Evolutionary conservation across 768 basidiomycete genomes (phyloP).

Genomic region (Calvatia gigantea): DNA sequence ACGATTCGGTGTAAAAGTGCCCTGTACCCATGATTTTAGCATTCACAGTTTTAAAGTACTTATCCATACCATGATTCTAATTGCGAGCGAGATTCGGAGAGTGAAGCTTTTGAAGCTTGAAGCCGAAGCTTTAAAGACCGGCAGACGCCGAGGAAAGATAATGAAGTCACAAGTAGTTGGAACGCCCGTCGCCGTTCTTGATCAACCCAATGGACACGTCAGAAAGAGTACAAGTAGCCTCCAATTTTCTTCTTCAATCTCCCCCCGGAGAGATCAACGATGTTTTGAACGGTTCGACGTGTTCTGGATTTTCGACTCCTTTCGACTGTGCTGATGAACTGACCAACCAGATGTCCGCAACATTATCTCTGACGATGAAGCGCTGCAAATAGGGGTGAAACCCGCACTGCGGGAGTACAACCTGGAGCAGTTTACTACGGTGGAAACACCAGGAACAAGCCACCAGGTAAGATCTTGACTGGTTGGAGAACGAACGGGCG

Average conservation of each 20-base stretch:
- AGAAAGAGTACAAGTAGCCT: conserved; percentile 69
- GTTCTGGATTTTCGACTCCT: neutral
- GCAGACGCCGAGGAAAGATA: conserved; percentile 3
- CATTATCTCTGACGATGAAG: conserved; percentile 84
- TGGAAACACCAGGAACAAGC: conserved; percentile 72
- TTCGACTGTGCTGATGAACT: conserved; percentile 13
- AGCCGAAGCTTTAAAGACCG: too few relatives aligned
- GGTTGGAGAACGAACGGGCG: too few relatives aligned
- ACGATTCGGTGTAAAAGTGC: conserved; percentile 21
- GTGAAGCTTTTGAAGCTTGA: too few relatives aligned
- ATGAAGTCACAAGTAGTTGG: conserved; percentile 11
- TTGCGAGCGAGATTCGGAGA: too few relatives aligned
- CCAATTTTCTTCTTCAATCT: conserved; percentile 80
- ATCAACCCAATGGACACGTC: conserved; percentile 46
- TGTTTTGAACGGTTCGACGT: conserved; percentile 76
- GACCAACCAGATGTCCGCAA: conserved; percentile 71
- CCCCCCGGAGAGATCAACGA: conserved; percentile 98
- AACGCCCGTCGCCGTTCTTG: conserved; percentile 3
- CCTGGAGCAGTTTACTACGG: conserved; percentile 80
- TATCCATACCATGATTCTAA: neutral
- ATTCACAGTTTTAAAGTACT: conserved; percentile 7
- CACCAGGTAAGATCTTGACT: conserved; percentile 59
- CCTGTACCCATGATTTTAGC: conserved; percentile 12
- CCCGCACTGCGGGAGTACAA: conserved; percentile 86
- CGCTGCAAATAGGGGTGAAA: conserved; percentile 73